phyloP scores from a whole-genome alignment of 2,329 filamentous ascomycete genomes.

The Chrysoporthe austroafricana region DNA sequence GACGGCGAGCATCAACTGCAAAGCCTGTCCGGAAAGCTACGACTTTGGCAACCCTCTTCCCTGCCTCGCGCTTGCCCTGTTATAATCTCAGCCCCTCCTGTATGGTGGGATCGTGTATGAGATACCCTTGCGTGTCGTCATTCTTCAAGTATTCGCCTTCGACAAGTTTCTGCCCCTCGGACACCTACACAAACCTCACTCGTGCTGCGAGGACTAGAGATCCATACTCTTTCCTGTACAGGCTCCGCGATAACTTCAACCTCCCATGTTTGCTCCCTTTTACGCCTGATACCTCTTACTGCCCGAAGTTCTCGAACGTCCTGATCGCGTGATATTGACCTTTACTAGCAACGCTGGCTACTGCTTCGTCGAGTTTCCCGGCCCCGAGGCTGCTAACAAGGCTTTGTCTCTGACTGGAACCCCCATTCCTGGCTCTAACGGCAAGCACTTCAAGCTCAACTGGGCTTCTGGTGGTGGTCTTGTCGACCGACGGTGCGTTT shows the following conservation, averaged over 20 bases:
- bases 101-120: background rate
- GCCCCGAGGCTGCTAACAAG: conserved; percentile 83
- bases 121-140: background rate
- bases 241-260: background rate
- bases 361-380: conserved; percentile 82
- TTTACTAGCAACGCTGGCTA: conserved; percentile 85
- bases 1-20: background rate
- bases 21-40: background rate
- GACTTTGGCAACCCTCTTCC: background rate
- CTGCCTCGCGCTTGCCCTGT: background rate
- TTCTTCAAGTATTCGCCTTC: background rate
- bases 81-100: background rate
- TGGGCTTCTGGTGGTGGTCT: conserved; percentile 97
- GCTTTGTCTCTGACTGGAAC: conserved; percentile 88
- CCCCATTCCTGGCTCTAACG: conserved; percentile 83
- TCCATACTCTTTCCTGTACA: background rate
- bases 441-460: conserved; percentile 97
- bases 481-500: conserved; percentile 81
- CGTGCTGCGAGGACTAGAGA: background rate
- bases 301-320: too few relatives aligned
- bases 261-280: too few relatives aligned
- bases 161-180: background rate
- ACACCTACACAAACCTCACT: background rate
- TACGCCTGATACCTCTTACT: background rate
- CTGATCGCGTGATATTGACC: conserved; percentile 30